A percentile compares a stretch with the other conserved stretches of the same genome.
Evolutionary conservation across 2,329 filamentous ascomycete genomes (phyloP).

Genomic region (Didymella pinodella): DNA sequence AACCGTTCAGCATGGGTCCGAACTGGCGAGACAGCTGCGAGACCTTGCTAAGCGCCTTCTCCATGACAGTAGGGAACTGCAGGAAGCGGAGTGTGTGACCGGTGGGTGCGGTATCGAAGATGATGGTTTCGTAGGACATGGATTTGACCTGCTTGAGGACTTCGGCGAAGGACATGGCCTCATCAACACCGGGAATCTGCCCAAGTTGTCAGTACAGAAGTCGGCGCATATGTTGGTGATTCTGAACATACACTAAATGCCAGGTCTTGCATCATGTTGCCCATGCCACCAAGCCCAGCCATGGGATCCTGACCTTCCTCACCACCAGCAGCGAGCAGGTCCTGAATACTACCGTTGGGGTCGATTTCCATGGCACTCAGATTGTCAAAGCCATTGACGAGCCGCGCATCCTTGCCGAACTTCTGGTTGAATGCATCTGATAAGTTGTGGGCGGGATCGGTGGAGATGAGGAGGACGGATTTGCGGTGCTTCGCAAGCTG

Average conservation of each 20-base stretch:
- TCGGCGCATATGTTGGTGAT: neutral
- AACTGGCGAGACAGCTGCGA: constrained; percentile 94
- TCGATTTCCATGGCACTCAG: constrained; percentile 99
- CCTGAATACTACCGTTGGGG: constrained; percentile 96
- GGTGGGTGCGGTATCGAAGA: constrained; percentile 98
- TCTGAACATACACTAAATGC: constrained; percentile 79
- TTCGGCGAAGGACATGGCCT: constrained; percentile 99
- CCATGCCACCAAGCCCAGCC: constrained; percentile 73
- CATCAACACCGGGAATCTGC: constrained; percentile 96
- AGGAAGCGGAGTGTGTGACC: constrained; percentile 98
- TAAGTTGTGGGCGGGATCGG: constrained; percentile 97
- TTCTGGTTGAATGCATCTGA: constrained; percentile 98
- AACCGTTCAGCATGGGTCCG: constrained; percentile 91
- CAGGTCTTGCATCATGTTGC: constrained; percentile 98
- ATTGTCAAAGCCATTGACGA: constrained; percentile 91
- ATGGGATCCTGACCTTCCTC: constrained; percentile 75
- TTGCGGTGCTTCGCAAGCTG: constrained; percentile 95
- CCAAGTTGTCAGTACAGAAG: constrained; percentile 7
- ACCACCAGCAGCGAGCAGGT: constrained; percentile 81
- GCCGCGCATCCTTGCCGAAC: constrained; percentile 96
- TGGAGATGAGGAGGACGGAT: constrained; percentile 96
- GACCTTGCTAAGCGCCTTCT: constrained; percentile 97
- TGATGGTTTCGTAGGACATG: constrained; percentile 97
- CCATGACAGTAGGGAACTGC: constrained; percentile 96
- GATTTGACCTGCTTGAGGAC: constrained; percentile 99